Evolutionary conservation across 2,329 filamentous ascomycete genomes (phyloP).

Genomic region (Pseudopyrenochaeta lycopersici): DNA sequence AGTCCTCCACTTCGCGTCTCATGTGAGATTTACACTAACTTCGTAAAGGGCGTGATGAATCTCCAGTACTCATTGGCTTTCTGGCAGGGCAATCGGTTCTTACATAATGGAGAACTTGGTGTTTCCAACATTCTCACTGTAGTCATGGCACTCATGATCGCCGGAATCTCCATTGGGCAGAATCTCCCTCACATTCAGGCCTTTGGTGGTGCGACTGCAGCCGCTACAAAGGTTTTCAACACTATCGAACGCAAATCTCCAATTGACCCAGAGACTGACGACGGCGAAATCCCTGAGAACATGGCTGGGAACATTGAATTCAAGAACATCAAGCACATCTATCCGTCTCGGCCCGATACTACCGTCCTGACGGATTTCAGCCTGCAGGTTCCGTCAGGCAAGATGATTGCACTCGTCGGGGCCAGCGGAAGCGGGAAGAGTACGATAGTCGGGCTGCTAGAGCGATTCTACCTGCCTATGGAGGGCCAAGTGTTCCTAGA

Average conservation of each 20-base stretch:
- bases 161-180: slow-evolving; percentile 86
- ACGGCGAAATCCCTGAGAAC: slow-evolving; percentile 76
- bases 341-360: slow-evolving; percentile 91
- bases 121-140: slow-evolving; percentile 82
- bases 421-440: slow-evolving; percentile 95
- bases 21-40: background rate
- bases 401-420: slow-evolving; percentile 91
- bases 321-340: slow-evolving; percentile 87
- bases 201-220: slow-evolving; percentile 83
- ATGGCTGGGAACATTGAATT: slow-evolving; percentile 83
- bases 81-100: slow-evolving; percentile 63
- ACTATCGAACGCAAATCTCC: slow-evolving; percentile 91
- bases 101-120: slow-evolving; percentile 64
- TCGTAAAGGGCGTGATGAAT: slow-evolving; percentile 73
- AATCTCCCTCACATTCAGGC: slow-evolving; percentile 78
- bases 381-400: slow-evolving; percentile 83
- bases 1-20: background rate
- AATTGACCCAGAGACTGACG: slow-evolving; percentile 76
- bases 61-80: slow-evolving; percentile 67
- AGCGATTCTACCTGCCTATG: slow-evolving; percentile 93
- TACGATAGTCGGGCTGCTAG: slow-evolving; percentile 90
- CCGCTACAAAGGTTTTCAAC: slow-evolving; percentile 89
- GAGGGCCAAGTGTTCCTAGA: slow-evolving; percentile 81
- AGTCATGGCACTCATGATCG: slow-evolving; percentile 90
- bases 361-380: slow-evolving; percentile 86